A percentile compares a stretch with the other conserved stretches of the same genome.
Conservation (phyloP, 805 yeast species). For the Saccharomycopsis sp. region DNA sequence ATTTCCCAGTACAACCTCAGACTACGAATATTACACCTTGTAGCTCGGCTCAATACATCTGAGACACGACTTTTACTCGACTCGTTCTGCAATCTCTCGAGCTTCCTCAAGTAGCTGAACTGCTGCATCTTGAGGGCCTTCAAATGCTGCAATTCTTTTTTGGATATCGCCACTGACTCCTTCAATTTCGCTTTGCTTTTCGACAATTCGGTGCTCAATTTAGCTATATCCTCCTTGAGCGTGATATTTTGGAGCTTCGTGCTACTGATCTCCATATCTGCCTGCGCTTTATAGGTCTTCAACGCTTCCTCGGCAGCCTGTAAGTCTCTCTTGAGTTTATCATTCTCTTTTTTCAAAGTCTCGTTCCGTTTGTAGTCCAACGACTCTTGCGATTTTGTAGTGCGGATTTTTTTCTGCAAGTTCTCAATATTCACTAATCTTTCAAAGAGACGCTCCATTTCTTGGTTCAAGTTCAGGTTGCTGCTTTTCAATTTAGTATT, state of each 20-base stretch:
- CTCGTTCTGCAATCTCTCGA: not conserved
- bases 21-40: not conserved
- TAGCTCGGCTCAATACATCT: not conserved
- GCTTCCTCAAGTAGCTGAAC: slow-evolving; percentile 3
- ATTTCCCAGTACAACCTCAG: not conserved
- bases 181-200: not conserved
- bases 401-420: slow-evolving; percentile 3
- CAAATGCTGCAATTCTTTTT: not conserved
- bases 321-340: not conserved
- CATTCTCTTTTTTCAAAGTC: slow-evolving; percentile 1
- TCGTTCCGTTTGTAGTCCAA: not conserved
- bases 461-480: slow-evolving; percentile 6
- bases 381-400: slow-evolving; percentile 1
- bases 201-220: slow-evolving; percentile 5
- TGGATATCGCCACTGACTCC: not conserved
- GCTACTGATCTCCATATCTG: slow-evolving; percentile 5
- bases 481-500: not conserved
- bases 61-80: not conserved
- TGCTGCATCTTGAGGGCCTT: slow-evolving; percentile 2
- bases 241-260: slow-evolving; percentile 9
- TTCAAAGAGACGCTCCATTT: slow-evolving; percentile 3
- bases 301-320: not conserved
- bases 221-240: slow-evolving; percentile 5
- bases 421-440: slow-evolving; percentile 2
- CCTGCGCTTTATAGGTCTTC: not conserved